Evolutionary conservation across 495 filamentous ascomycete species (phyloP).

Genomic region (Podospora pseudoanserina): DNA sequence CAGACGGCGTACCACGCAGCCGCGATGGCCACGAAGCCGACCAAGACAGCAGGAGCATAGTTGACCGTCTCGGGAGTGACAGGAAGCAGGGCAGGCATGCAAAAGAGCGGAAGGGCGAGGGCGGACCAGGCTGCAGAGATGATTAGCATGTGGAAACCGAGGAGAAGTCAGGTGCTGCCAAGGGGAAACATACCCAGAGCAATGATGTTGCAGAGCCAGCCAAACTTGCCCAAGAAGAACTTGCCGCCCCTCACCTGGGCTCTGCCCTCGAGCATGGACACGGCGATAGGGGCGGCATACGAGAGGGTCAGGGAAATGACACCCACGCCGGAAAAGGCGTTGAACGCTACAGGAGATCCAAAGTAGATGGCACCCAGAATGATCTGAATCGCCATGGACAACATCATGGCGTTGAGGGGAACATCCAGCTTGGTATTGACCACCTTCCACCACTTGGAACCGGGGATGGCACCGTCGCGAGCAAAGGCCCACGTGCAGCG

Average conservation of each 20-base stretch:
- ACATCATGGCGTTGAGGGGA: conserved; percentile 51
- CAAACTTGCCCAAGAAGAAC: conserved; percentile 56
- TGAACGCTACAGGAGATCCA: conserved; percentile 50
- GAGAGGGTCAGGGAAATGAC: conserved; percentile 57
- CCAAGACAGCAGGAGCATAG: conserved; percentile 61
- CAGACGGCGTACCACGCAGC: conserved; percentile 45
- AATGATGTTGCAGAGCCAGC: conserved; percentile 53
- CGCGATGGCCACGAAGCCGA: conserved; percentile 55
- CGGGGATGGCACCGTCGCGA: conserved; percentile 54
- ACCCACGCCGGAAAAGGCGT: conserved; percentile 61
- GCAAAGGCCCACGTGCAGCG: conserved; percentile 60
- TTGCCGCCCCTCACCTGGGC: conserved; percentile 49
- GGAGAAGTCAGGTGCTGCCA: conserved; percentile 3
- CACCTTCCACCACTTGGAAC: conserved; percentile 52
- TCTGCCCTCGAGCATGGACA: conserved; percentile 52
- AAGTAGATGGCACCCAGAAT: conserved; percentile 51
- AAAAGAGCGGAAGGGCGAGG: conserved; percentile 63
- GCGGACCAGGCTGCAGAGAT: conserved; percentile 51
- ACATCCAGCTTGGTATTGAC: conserved; percentile 47
- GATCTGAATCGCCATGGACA: conserved; percentile 47
- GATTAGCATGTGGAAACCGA: conserved; percentile 3
- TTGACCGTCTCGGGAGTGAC: conserved; percentile 58
- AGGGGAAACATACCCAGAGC: conserved; percentile 46
- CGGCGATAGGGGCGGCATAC: conserved; percentile 56
- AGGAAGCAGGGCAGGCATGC: conserved; percentile 58